These are phyloP conservation scores for Sphagnum fallax DNA, from an alignment of 228 moss, liverwort and hornwort genomes.

Conservation along the genomic window DNA sequence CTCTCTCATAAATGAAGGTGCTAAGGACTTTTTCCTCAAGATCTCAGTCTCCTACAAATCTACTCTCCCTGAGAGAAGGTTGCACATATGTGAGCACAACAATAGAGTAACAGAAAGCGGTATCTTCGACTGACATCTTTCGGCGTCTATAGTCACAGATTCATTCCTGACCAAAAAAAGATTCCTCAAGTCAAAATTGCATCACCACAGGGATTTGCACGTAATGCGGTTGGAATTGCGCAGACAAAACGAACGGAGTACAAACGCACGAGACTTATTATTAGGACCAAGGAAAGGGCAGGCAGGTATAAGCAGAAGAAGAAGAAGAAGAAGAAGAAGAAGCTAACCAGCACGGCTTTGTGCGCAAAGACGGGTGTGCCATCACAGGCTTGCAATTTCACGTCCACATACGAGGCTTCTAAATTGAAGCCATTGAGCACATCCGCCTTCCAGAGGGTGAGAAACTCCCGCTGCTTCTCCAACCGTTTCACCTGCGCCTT, in stretches of 20 bases:
- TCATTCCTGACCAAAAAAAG: not conserved
- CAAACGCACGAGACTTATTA: too few relatives aligned
- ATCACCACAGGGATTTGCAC: too few relatives aligned
- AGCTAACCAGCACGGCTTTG: conserved; percentile 56
- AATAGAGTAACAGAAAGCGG: too few relatives aligned
- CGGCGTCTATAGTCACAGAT: not conserved
- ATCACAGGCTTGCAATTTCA: conserved; percentile 53
- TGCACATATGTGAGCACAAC: too few relatives aligned
- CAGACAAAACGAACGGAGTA: too few relatives aligned
- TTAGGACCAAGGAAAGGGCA: not conserved
- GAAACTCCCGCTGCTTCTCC: conserved; percentile 60
- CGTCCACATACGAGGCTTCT: conserved; percentile 42
- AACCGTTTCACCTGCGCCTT: conserved; percentile 55
- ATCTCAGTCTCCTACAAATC: not conserved
- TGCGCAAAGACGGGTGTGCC: conserved; percentile 53
- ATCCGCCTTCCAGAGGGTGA: conserved; percentile 33
- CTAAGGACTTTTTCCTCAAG: not conserved
- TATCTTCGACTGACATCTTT: too few relatives aligned
- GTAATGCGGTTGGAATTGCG: too few relatives aligned
- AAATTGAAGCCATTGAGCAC: conserved; percentile 29
- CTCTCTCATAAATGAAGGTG: not conserved
- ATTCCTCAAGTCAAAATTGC: not conserved
- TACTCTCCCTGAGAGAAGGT: too few relatives aligned
- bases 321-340: conserved; percentile 7
- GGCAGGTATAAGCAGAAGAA: not conserved